Evolutionary conservation across 2,329 filamentous ascomycete species (phyloP).

Genomic region (Chaetomium olivaceum): DNA sequence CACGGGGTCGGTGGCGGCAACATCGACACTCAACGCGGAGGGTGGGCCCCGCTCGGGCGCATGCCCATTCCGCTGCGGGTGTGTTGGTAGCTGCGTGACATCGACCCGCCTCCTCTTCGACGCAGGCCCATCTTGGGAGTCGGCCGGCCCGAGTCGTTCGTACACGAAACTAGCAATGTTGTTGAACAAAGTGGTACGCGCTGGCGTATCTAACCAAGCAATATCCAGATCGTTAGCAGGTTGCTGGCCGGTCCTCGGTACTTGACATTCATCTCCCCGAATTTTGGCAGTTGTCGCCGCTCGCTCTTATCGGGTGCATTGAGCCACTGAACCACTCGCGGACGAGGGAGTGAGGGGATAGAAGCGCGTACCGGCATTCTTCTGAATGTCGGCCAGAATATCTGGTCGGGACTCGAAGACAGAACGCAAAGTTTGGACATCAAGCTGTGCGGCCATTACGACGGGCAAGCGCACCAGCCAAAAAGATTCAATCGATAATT

Average conservation of each 20-base stretch:
- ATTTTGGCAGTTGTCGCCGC: background rate
- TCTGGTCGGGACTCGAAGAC: conserved; percentile 60
- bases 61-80: conserved; percentile 33
- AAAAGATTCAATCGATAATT: background rate
- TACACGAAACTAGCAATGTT: conserved; percentile 54
- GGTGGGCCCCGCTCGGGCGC: conserved; percentile 30
- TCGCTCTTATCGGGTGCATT: background rate
- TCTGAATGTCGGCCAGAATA: conserved; percentile 54
- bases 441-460: conserved; percentile 41
- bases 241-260: background rate
- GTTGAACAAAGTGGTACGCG: conserved; percentile 56
- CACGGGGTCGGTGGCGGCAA: conserved; percentile 52
- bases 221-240: conserved; percentile 8
- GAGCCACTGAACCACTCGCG: background rate
- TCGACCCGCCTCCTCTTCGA: conserved; percentile 57
- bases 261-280: background rate
- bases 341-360: background rate
- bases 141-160: conserved; percentile 42
- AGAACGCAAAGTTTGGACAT: conserved; percentile 50
- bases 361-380: conserved; percentile 50
- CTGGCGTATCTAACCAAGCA: conserved; percentile 49
- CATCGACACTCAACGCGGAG: conserved; percentile 35
- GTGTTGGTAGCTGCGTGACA: conserved; percentile 24
- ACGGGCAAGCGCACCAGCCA: background rate
- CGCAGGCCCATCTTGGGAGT: conserved; percentile 40